Evolutionary conservation across 352 stramenopile species (phyloP).

Genomic region (Saprolegnia diclina): DNA sequence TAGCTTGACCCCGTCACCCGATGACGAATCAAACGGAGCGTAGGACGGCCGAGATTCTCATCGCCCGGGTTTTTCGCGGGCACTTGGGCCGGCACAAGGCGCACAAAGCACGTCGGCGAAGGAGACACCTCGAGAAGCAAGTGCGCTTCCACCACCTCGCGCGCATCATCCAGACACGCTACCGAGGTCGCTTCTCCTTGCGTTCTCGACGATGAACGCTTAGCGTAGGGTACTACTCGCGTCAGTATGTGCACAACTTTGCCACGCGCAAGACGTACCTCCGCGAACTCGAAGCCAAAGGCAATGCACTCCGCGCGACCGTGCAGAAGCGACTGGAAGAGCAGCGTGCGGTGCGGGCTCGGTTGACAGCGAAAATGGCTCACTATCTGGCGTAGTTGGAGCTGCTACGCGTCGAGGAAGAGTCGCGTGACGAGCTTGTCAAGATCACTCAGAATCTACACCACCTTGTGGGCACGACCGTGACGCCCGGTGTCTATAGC

Average conservation of each 20-base stretch:
- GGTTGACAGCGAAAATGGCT: background rate
- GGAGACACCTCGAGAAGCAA: conserved; percentile 29
- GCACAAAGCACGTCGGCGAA: conserved; percentile 27
- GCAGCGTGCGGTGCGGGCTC: conserved; percentile 35
- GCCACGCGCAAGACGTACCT: conserved; percentile 55
- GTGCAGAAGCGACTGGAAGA: conserved; percentile 39
- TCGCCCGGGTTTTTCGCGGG: conserved; percentile 52
- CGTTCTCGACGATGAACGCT: too few relatives aligned
- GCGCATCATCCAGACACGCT: conserved; percentile 48
- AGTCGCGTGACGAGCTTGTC: conserved; percentile 40
- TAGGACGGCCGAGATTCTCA: conserved; percentile 48
- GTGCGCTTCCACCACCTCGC: conserved; percentile 46
- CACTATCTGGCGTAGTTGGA: conserved; percentile 35
- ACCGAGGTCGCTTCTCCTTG: conserved; percentile 30
- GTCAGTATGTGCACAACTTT: conserved; percentile 47
- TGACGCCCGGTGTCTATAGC: conserved; percentile 57
- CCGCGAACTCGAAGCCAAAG: conserved; percentile 42
- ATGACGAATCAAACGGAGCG: too few relatives aligned
- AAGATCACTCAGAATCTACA: conserved; percentile 57
- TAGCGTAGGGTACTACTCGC: conserved; percentile 35
- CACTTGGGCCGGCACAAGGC: conserved; percentile 43
- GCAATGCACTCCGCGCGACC: conserved; percentile 43
- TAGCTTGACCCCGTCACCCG: too few relatives aligned
- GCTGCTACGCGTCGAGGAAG: conserved; percentile 32
- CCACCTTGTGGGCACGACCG: conserved; percentile 51